phyloP scores from a whole-genome alignment of 805 yeast species.

The Metschnikowia matae region DNA sequence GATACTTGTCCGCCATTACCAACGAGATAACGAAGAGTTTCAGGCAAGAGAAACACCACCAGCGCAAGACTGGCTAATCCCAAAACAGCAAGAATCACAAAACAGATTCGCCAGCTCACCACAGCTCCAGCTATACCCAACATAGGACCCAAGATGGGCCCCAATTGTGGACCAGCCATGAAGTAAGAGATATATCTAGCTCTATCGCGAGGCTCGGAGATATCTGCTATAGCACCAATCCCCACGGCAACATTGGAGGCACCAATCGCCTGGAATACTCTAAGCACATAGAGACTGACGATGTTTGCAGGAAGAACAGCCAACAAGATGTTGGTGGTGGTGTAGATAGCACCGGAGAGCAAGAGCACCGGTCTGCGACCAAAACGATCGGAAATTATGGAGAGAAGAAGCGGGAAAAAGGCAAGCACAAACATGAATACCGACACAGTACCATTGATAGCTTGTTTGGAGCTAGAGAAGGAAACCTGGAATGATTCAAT shows the following conservation, averaged over 20 bases:
- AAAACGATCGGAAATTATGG: constrained; percentile 50
- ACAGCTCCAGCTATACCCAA: constrained; percentile 24
- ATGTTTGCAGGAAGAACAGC: constrained; percentile 30
- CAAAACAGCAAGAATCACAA: constrained; percentile 29
- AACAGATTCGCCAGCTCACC: constrained; percentile 33
- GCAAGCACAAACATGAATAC: constrained; percentile 56
- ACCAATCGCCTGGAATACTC: constrained; percentile 37
- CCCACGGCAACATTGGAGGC: constrained; percentile 36
- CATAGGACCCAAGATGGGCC: constrained; percentile 37
- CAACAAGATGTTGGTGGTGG: constrained; percentile 26
- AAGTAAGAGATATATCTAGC: constrained; percentile 31
- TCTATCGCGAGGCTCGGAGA: constrained; percentile 27
- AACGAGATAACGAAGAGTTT: constrained; percentile 35
- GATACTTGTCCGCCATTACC: constrained; percentile 28
- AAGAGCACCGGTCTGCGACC: constrained; percentile 38
- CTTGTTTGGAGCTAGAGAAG: constrained; percentile 38
- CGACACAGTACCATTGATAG: constrained; percentile 53
- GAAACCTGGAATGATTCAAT: constrained; percentile 42
- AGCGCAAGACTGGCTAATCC: constrained; percentile 23
- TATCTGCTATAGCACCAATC: constrained; percentile 35
- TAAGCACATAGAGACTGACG: constrained; percentile 25
- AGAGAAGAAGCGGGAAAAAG: constrained; percentile 54
- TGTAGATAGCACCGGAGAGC: constrained; percentile 24
- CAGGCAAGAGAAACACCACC: constrained; percentile 33
- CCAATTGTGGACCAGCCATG: constrained; percentile 39